phyloP scores from a whole-genome alignment of 2,329 filamentous ascomycete genomes.

The Trichophyton verrucosum region DNA sequence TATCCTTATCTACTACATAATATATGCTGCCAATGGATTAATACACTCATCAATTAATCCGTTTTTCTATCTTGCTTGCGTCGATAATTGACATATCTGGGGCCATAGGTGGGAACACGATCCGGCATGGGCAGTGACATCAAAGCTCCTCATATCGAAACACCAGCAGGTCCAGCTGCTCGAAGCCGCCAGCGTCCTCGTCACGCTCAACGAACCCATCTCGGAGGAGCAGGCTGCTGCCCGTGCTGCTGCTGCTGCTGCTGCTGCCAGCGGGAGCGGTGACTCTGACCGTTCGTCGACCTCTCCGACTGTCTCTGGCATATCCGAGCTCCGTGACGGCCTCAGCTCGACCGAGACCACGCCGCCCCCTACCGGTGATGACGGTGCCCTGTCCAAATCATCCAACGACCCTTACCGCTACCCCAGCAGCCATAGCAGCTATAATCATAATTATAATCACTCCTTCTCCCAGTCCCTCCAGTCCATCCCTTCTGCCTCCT shows the following conservation, averaged over 20 bases:
- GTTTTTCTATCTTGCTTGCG: background rate
- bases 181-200: conserved; percentile 89
- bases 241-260: conserved; percentile 34
- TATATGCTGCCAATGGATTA: too few relatives aligned
- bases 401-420: conserved; percentile 30
- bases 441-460: conserved; percentile 28
- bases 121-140: conserved; percentile 93
- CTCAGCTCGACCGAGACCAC: conserved; percentile 86
- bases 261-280: conserved; percentile 44
- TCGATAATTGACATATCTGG: conserved; percentile 20
- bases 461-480: conserved; percentile 67
- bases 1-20: conserved; percentile 12
- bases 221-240: conserved; percentile 56
- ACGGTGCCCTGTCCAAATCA: conserved; percentile 41
- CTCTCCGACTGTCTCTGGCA: conserved; percentile 69
- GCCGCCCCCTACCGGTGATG: conserved; percentile 66
- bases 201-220: conserved; percentile 68
- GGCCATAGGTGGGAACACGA: conserved; percentile 90
- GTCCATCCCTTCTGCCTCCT: conserved; percentile 45
- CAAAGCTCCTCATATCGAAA: conserved; percentile 96
- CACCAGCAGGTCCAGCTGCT: conserved; percentile 97
- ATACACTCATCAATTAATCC: too few relatives aligned
- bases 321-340: conserved; percentile 59
- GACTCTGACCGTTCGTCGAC: conserved; percentile 70
- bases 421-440: conserved; percentile 29